A percentile compares a stretch with the other conserved stretches of the same genome.
These are phyloP conservation scores for Neoconidiobolus thromboides DNA, from an alignment of 371 early-diverging fungal genomes.

Conservation along the genomic window DNA sequence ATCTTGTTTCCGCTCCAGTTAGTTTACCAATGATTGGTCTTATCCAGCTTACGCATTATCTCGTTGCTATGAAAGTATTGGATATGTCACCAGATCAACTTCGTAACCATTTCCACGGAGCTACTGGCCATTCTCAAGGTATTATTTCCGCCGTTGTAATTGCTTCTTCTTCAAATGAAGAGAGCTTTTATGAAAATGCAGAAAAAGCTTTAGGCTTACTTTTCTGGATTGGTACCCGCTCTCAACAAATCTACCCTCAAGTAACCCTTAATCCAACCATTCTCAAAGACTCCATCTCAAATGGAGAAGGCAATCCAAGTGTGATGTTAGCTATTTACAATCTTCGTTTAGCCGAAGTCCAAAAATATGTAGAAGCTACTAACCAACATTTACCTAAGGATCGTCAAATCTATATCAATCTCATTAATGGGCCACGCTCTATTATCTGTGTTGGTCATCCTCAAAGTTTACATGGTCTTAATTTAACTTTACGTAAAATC, in stretches of 20 bases:
- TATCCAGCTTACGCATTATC: slow-evolving; percentile 67
- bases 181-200: slow-evolving; percentile 58
- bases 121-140: slow-evolving; percentile 90
- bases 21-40: slow-evolving; percentile 82
- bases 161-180: slow-evolving; percentile 62
- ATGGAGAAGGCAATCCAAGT: slow-evolving; percentile 79
- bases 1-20: slow-evolving; percentile 65
- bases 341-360: slow-evolving; percentile 48
- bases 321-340: slow-evolving; percentile 79
- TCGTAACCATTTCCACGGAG: slow-evolving; percentile 32
- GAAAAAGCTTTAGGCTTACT: slow-evolving; percentile 74
- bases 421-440: slow-evolving; percentile 72
- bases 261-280: slow-evolving; percentile 71
- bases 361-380: slow-evolving; percentile 61
- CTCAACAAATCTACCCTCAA: slow-evolving; percentile 69
- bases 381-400: slow-evolving; percentile 66
- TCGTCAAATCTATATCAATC: slow-evolving; percentile 53
- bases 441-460: slow-evolving; percentile 72
- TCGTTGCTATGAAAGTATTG: slow-evolving; percentile 45
- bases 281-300: slow-evolving; percentile 66
- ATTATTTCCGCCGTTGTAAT: slow-evolving; percentile 80
- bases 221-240: slow-evolving; percentile 78
- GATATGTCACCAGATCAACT: slow-evolving; percentile 23
- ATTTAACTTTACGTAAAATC: slow-evolving; percentile 64
- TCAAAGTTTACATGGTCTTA: slow-evolving; percentile 75